Conservation (phyloP, 2,329 filamentous ascomycete species). For the Neurospora crassa region DNA sequence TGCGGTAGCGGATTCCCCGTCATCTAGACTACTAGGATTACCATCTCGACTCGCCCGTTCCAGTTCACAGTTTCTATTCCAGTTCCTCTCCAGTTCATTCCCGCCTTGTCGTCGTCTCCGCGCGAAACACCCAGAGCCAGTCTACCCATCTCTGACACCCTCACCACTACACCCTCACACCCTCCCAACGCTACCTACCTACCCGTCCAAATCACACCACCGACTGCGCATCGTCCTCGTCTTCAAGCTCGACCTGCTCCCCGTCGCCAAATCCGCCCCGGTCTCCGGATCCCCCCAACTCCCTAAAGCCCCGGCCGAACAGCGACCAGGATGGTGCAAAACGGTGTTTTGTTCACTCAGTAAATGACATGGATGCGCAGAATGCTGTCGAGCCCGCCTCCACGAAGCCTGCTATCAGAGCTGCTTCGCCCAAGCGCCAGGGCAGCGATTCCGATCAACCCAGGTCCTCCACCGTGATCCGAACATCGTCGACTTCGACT, state of each 20-base stretch:
- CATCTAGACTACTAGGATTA: neutral
- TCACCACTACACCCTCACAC: neutral
- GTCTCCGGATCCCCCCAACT: constrained; percentile 6
- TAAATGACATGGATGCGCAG: constrained; percentile 62
- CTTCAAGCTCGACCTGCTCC: neutral
- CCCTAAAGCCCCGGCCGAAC: constrained; percentile 23
- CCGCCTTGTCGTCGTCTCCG: neutral
- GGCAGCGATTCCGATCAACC: constrained; percentile 26
- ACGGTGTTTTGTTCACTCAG: constrained; percentile 38
- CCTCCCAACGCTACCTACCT: neutral
- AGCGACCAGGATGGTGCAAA: constrained; percentile 51
- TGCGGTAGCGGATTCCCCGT: neutral
- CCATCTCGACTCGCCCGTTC: neutral
- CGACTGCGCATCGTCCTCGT: neutral
- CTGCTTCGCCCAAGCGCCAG: constrained; percentile 40
- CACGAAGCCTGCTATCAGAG: constrained; percentile 38
- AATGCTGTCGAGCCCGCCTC: constrained; percentile 55
- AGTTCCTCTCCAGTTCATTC: neutral
- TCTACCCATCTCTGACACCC: neutral
- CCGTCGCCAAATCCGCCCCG: neutral
- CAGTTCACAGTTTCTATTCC: neutral
- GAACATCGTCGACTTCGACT: neutral
- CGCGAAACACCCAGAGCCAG: neutral
- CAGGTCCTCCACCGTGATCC: constrained; percentile 21
- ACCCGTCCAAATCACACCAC: neutral